phyloP scores from a whole-genome alignment of 176 grass and related monocot genomes.

The Dendrocalamus sinicus region DNA sequence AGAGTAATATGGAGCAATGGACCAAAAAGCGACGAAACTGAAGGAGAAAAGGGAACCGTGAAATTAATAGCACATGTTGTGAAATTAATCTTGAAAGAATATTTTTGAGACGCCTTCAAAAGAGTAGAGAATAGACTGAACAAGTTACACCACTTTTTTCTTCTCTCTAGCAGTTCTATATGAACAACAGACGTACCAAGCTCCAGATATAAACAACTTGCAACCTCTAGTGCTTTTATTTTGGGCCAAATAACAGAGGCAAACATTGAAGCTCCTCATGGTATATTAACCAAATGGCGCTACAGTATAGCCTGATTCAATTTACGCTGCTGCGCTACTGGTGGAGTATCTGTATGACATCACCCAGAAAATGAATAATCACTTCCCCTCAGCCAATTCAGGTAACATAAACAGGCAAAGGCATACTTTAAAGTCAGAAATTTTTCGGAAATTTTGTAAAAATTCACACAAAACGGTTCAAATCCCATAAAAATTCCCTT shows the following conservation, averaged over 20 bases:
- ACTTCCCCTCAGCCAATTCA: too few relatives aligned
- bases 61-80: not conserved
- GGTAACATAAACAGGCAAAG: not conserved
- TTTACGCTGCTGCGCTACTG: not conserved
- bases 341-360: not conserved
- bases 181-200: not conserved
- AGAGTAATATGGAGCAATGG: not conserved
- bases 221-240: too few relatives aligned
- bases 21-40: not conserved
- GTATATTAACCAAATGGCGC: not conserved
- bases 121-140: not conserved
- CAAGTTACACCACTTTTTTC: not conserved
- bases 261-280: too few relatives aligned
- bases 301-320: not conserved
- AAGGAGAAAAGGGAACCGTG: not conserved
- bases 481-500: not conserved
- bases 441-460: not conserved
- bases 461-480: not conserved
- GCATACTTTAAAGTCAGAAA: not conserved
- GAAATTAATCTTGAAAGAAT: not conserved
- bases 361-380: not conserved
- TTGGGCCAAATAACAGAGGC: too few relatives aligned
- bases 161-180: not conserved
- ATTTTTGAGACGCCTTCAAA: too few relatives aligned
- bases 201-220: too few relatives aligned